Evolutionary conservation across 352 stramenopile genomes (phyloP).

Genomic region (Aphanomyces stellatus): DNA sequence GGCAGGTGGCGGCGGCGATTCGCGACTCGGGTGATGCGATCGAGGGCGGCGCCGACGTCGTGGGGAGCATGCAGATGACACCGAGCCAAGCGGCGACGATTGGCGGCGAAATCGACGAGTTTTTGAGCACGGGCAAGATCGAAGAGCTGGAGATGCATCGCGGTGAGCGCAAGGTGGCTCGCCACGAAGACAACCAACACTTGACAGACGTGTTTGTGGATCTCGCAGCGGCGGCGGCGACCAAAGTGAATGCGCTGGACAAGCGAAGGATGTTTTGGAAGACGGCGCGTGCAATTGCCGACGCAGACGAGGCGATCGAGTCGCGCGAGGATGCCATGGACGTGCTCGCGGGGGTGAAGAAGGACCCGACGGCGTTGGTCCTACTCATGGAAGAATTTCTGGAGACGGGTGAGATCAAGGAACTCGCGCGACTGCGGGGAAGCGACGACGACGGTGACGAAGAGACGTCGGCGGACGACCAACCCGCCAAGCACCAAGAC

Average conservation of each 20-base stretch:
- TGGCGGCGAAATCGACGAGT: conserved; percentile 84
- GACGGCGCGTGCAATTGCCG: conserved; percentile 72
- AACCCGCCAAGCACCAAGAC: too few species aligned
- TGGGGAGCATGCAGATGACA: too few species aligned
- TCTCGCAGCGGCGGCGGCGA: conserved; percentile 81
- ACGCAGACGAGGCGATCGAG: conserved; percentile 49
- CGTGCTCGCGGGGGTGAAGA: conserved; percentile 75
- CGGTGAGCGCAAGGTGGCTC: too few species aligned
- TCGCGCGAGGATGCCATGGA: conserved; percentile 72
- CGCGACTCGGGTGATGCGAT: conserved; percentile 55
- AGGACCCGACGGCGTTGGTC: conserved; percentile 66
- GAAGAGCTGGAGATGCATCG: conserved; percentile 73
- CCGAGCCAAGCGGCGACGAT: conserved; percentile 72
- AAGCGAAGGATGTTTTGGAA: conserved; percentile 83
- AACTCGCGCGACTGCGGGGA: conserved; percentile 73
- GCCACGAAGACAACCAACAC: conserved; percentile 60
- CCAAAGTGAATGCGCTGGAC: conserved; percentile 76
- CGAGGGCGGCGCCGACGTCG: conserved; percentile 63
- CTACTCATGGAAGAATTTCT: conserved; percentile 86
- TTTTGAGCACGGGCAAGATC: conserved; percentile 71
- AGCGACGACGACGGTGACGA: too few species aligned
- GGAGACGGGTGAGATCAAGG: conserved; percentile 64
- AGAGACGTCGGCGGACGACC: too few species aligned
- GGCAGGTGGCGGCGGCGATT: conserved; percentile 80
- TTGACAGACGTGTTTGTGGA: conserved; percentile 69